Base-by-base conservation (phyloP, 495 filamentous ascomycete genomes). In the Rhizodiscina lignyota region DNA sequence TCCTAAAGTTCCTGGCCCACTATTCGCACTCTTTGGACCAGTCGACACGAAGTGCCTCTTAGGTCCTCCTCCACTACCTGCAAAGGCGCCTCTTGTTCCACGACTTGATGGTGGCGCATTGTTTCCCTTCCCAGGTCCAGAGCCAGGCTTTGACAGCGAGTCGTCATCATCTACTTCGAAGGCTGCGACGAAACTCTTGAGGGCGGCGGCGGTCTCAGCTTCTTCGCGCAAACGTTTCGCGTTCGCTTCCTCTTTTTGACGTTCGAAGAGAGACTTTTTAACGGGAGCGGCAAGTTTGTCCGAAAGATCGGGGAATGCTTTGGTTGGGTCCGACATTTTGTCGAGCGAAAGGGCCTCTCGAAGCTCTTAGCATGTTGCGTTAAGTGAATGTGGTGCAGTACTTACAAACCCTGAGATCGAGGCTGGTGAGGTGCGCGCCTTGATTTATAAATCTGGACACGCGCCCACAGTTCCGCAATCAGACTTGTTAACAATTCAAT, bases 211-310 rank as follows among this genome's bases (percentile, higher is more conserved):
- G 15, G 81, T 92, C 55, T 94, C 87, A 40, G 77, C 82, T 51
- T 78, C 78, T 55, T 93, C 87, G 38, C 83, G 69, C n/a, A 10
- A 5, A 11, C 33, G 39, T 56, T 94, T 96, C 12, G 83, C 87
- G 62, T 94, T 83, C 21, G 82, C 85, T 52, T 93, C 86, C 26
- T 81, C 82, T 60, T 86, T 89, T 45, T 89, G 82, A 37, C 78
- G 77, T 58, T 96, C 87, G 58, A 92, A 96, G 21, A 83, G 69
- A 10, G 84, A 91, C 52, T 92, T 84, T 57, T 86, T 91, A 26
- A 66, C 68, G 0, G 84, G 77, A 8, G 83, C 80, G 18, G 80
- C 71, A 27, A 93, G 74, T 53, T 94, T 96, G 28, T 74, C 70
- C 22, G 72, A 71, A 32, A 86, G 66, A 49, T 89, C 76, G n/a